Conservation (phyloP, 2,329 filamentous ascomycete species). For the Diaporthe sp. region DNA sequence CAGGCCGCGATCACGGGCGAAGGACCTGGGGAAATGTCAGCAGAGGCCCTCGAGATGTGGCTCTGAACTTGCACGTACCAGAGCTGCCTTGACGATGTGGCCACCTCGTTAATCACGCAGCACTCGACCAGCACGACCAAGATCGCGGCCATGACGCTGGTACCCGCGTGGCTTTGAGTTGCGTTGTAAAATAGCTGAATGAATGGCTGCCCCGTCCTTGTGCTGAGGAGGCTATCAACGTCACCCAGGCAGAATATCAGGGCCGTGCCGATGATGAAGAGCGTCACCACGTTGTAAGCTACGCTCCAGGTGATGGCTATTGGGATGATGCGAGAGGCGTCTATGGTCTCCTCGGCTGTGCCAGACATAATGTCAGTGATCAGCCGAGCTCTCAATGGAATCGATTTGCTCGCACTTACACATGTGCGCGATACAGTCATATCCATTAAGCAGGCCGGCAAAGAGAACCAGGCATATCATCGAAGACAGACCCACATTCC, state of each 20-base stretch:
- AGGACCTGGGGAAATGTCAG: background rate
- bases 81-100: conserved; percentile 15
- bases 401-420: background rate
- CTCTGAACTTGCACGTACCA: background rate
- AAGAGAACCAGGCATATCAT: conserved; percentile 20
- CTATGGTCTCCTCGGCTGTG: conserved; percentile 17
- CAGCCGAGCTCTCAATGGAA: background rate
- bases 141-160: conserved; percentile 1
- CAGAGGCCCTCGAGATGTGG: rapidly evolving
- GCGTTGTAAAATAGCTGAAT: conserved; percentile 8
- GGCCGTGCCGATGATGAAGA: conserved; percentile 7
- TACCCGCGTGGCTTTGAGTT: background rate
- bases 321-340: conserved; percentile 3
- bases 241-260: conserved; percentile 14
- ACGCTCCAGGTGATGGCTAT: conserved; percentile 22
- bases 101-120: conserved; percentile 23
- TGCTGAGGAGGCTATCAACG: background rate
- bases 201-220: conserved; percentile 6
- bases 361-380: background rate
- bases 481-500: background rate
- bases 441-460: conserved; percentile 1
- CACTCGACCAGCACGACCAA: background rate
- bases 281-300: background rate
- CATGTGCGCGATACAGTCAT: conserved; percentile 22
- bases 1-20: conserved; percentile 4